Evolutionary conservation across 2,329 filamentous ascomycete species (phyloP), one percentile per base, ranked within the genome.

Genomic region (Venturia oleaginea): DNA sequence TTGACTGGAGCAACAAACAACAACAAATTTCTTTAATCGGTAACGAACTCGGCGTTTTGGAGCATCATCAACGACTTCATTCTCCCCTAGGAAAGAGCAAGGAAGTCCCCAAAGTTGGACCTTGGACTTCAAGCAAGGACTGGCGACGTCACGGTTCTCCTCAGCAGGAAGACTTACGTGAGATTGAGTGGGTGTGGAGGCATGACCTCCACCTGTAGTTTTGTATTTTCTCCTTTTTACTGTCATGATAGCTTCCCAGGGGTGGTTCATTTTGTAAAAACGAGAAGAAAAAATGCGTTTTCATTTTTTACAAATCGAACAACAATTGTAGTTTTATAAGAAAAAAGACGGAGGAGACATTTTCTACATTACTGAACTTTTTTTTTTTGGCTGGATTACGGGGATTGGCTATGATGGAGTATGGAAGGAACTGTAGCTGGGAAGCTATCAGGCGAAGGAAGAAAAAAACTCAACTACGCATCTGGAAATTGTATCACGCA

Each of bases 181-280:
- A 93, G 73, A 79, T 92, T 81, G 92, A 96, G 85, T 96, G 93
- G 88, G 91, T 96, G 62, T 86, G 92, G 92, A 81, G 91, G 90
- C 79, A 90, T 76, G 86, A 86, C 74, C 80, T 84, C 75, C 83
- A 85, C 76, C 81, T 85, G 76, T 85, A 84, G 81, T 61, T 43
- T 51, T 42, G 34, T 40, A 60, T 43, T 27, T 60, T 60, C 59
- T 27, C 32, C 32, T 37, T 60, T 60, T n/a, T 43, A 60, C 59
- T 32, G 30, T 57, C 51, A 57, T 34, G 15, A 34, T 60, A 60
- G 59, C 59, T 60, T 60, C 40, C 59, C 59, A 40, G 34, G 59
- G 34, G 19, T 34, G 51, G 30, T 57, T 57, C 30, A n/a, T 30
- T 34, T 34, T 34, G 51, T 57, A 57, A 32, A 30, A 57, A 34